Conservation (phyloP, 2,329 filamentous ascomycete genomes). For the Tolypocladium tropicale region DNA sequence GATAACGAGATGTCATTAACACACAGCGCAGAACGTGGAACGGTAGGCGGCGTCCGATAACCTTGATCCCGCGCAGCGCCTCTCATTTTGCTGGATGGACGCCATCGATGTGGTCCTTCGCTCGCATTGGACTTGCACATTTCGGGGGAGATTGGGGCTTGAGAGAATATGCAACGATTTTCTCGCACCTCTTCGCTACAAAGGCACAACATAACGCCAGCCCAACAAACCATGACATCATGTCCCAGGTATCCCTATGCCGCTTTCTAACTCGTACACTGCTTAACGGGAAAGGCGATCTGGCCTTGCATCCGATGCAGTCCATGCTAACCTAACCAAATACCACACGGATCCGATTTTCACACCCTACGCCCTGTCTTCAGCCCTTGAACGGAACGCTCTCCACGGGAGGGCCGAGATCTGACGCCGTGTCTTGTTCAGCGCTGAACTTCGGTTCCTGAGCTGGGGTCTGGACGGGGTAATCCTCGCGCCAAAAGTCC, state of each 20-base stretch:
- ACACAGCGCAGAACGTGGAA: background rate
- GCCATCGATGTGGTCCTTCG: background rate
- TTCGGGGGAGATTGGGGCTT: background rate
- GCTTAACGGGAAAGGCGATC: background rate
- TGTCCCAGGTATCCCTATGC: background rate
- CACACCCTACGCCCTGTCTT: background rate
- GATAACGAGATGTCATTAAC: too few species aligned
- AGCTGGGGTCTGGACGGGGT: slow-evolving; percentile 4
- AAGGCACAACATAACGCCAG: background rate
- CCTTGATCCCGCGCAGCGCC: background rate
- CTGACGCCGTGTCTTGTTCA: slow-evolving; percentile 8
- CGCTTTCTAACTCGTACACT: background rate
- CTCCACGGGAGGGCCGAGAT: slow-evolving; percentile 2
- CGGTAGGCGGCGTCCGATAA: background rate
- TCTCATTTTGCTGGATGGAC: background rate
- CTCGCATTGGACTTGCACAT: background rate
- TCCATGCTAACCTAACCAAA: background rate
- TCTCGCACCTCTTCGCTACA: background rate
- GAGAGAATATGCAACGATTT: background rate
- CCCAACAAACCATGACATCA: background rate
- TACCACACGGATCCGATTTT: background rate
- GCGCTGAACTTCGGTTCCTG: slow-evolving; percentile 8
- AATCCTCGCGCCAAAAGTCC: slow-evolving; percentile 54
- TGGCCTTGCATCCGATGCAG: background rate
- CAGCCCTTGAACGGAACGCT: slow-evolving; percentile 2